Conservation (phyloP, 805 yeast species). For the Debaryomyces prosopidis region DNA sequence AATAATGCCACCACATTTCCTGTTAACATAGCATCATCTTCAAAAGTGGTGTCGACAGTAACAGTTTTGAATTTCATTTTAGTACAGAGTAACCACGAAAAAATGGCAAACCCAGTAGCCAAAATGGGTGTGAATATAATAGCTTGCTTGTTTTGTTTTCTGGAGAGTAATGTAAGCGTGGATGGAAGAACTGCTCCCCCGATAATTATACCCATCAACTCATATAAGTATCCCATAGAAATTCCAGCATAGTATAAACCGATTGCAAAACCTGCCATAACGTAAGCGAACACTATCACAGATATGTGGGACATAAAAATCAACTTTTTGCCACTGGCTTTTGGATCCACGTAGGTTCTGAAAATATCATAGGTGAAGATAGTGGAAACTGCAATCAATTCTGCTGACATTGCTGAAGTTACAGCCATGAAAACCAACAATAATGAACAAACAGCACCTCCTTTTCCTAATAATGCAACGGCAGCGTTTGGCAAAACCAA, state of each 20-base stretch:
- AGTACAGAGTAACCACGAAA: constrained; percentile 50
- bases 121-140: constrained; percentile 76
- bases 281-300: constrained; percentile 56
- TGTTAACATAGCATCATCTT: constrained; percentile 83
- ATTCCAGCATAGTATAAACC: constrained; percentile 82
- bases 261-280: constrained; percentile 80
- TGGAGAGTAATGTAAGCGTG: constrained; percentile 63
- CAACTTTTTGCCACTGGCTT: constrained; percentile 71
- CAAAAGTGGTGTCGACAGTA: constrained; percentile 57
- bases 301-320: constrained; percentile 68
- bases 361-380: constrained; percentile 84
- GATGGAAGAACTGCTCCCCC: constrained; percentile 85
- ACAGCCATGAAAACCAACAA: constrained; percentile 87
- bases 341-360: constrained; percentile 76
- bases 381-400: constrained; percentile 84
- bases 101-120: constrained; percentile 72
- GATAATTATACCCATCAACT: constrained; percentile 86
- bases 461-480: constrained; percentile 77
- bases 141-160: constrained; percentile 64
- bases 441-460: constrained; percentile 85
- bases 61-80: constrained; percentile 33
- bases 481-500: constrained; percentile 79
- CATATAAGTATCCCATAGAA: constrained; percentile 84
- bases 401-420: constrained; percentile 90
- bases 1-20: constrained; percentile 84